Conservation (phyloP, 2,329 filamentous ascomycete species). For the Talaromyces sp. region DNA sequence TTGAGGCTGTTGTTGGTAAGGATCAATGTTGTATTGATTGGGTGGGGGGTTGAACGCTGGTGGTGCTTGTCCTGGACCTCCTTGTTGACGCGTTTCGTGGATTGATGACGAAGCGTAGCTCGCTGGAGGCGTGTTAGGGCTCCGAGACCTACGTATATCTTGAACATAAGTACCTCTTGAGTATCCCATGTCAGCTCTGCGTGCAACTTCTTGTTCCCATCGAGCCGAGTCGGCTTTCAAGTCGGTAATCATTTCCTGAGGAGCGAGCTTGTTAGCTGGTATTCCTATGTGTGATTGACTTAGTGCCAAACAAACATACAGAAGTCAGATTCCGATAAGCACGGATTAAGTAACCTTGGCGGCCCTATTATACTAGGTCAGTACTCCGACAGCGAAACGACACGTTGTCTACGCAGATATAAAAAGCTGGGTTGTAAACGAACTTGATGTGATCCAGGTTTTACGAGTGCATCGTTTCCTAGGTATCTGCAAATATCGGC, state of each 20-base stretch:
- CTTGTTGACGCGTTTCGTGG: constrained; percentile 31
- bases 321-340: constrained; percentile 73
- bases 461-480: constrained; percentile 74
- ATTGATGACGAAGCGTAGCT: constrained; percentile 31
- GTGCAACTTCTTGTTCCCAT: constrained; percentile 42
- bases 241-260: constrained; percentile 51
- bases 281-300: not conserved
- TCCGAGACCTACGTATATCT: constrained; percentile 28
- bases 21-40: constrained; percentile 27
- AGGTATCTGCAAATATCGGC: constrained; percentile 79
- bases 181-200: constrained; percentile 35
- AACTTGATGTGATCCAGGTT: constrained; percentile 69
- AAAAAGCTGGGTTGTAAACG: constrained; percentile 23
- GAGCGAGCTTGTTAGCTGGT: constrained; percentile 16
- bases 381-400: not conserved
- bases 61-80: constrained; percentile 29
- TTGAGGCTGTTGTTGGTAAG: constrained; percentile 26
- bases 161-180: constrained; percentile 36
- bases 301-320: constrained; percentile 44
- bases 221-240: constrained; percentile 48
- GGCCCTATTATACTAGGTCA: constrained; percentile 39
- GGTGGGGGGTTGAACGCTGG: constrained; percentile 30
- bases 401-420: constrained; percentile 9
- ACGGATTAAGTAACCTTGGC: constrained; percentile 69
- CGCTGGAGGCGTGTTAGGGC: constrained; percentile 32